These are phyloP conservation scores for Aciculoconidium aculeatum DNA, from an alignment of 805 yeast species.

Conservation along the genomic window DNA sequence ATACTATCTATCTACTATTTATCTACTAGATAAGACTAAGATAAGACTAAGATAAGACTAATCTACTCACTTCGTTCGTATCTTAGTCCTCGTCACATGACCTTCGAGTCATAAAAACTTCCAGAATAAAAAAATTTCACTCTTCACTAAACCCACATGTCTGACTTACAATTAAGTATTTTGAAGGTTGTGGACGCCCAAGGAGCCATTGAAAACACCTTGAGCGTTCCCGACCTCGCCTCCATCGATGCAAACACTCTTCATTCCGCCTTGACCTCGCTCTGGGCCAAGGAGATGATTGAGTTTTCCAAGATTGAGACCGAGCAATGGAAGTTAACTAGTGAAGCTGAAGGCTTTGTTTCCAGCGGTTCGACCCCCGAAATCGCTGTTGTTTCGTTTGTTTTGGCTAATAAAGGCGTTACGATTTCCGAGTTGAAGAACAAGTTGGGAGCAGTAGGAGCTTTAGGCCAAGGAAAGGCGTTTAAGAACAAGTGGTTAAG, in stretches of 20 bases:
- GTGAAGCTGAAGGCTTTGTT: conserved; percentile 78
- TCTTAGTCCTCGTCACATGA: too few relatives aligned
- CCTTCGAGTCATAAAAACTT: too few relatives aligned
- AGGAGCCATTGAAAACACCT: conserved; percentile 59
- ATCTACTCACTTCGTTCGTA: too few relatives aligned
- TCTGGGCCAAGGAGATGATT: conserved; percentile 80
- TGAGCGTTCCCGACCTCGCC: conserved; percentile 53
- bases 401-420: conserved; percentile 71
- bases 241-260: conserved; percentile 55
- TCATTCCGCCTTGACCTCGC: conserved; percentile 80
- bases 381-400: conserved; percentile 68
- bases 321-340: conserved; percentile 69
- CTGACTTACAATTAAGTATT: conserved; percentile 59
- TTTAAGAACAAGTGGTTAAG: conserved; percentile 96
- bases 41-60: too few relatives aligned
- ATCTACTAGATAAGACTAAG: too few relatives aligned
- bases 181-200: conserved; percentile 57
- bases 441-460: conserved; percentile 77
- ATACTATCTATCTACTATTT: too few relatives aligned
- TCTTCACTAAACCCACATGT: too few relatives aligned
- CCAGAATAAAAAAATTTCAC: too few relatives aligned
- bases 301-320: conserved; percentile 64
- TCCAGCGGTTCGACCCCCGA: conserved; percentile 81
- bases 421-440: conserved; percentile 70
- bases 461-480: conserved; percentile 94